phyloP scores from a whole-genome alignment of 139 green algal species.

The Chlamydomonas applanata region DNA sequence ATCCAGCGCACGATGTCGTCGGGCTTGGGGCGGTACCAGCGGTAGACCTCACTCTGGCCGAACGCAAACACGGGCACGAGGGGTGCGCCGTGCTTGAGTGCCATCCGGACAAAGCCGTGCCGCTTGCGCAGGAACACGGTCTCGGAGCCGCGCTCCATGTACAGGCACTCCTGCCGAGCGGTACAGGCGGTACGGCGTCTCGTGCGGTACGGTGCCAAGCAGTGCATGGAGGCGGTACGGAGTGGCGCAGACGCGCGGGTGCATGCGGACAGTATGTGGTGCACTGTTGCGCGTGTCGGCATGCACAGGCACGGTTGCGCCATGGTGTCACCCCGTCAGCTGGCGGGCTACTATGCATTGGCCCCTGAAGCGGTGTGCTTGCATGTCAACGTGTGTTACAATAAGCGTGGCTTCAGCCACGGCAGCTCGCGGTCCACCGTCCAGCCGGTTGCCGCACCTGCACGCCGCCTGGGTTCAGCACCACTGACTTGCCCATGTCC shows the following conservation, averaged over 20 bases:
- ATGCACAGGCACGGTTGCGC: no score
- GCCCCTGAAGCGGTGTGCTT: no score
- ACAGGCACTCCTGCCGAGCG: slow-evolving; percentile 73
- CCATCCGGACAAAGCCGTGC: slow-evolving; percentile 23
- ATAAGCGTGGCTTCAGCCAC: neutral
- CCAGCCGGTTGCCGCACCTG: neutral
- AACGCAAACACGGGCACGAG: slow-evolving; percentile 83
- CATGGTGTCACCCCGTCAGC: no score
- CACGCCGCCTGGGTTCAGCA: neutral
- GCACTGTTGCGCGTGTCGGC: no score
- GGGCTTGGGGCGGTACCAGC: slow-evolving; percentile 40
- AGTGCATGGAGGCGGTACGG: neutral
- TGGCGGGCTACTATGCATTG: no score
- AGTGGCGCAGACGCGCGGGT: no score
- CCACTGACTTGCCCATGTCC: neutral
- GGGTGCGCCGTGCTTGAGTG: slow-evolving; percentile 16
- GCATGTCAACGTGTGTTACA: no score
- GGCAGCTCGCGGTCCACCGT: neutral
- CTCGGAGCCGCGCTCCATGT: slow-evolving; percentile 70
- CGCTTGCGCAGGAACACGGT: slow-evolving; percentile 57
- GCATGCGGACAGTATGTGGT: no score
- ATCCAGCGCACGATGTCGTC: slow-evolving; percentile 2
- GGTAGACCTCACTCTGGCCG: slow-evolving; percentile 77
- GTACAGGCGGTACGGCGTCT: neutral
- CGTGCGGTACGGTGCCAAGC: neutral